Percentiles rank a stretch among this genome's conserved stretches.
Conservation (phyloP, 129 eudicot species). For the Saussurea involucrata region DNA sequence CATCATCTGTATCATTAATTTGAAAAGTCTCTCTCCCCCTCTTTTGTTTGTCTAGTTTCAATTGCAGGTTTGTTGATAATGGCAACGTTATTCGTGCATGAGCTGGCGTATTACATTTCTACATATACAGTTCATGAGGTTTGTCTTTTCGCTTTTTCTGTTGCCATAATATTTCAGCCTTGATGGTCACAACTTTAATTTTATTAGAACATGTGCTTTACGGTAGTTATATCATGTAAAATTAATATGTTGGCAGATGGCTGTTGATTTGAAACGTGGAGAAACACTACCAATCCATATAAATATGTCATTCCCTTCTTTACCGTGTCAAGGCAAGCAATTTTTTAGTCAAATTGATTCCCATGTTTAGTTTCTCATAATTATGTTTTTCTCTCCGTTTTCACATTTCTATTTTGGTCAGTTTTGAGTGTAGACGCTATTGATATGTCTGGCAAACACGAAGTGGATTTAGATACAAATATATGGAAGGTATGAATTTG, state of each 20-base stretch:
- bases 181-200: neutral
- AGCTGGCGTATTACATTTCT: conserved; percentile 76
- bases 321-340: conserved; percentile 90
- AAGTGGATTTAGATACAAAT: conserved; percentile 98
- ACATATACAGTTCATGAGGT: conserved; percentile 94
- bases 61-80: conserved; percentile 83
- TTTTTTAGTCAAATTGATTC: conserved; percentile 9
- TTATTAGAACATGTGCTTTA: neutral
- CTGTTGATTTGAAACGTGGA: conserved; percentile 93
- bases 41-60: conserved; percentile 47
- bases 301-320: conserved; percentile 92
- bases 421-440: conserved; percentile 98
- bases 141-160: neutral
- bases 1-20: conserved; percentile 14
- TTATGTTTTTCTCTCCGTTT: neutral
- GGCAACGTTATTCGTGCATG: conserved; percentile 88
- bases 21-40: neutral
- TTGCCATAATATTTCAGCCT: neutral
- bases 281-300: conserved; percentile 98
- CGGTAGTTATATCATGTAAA: neutral
- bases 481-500: conserved; percentile 84
- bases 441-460: conserved; percentile 99
- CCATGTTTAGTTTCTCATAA: neutral
- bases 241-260: conserved; percentile 58
- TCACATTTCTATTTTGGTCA: conserved; percentile 32